These are phyloP conservation scores for Dioszegia hungarica DNA, from an alignment of 768 basidiomycete genomes.

Conservation along the genomic window DNA sequence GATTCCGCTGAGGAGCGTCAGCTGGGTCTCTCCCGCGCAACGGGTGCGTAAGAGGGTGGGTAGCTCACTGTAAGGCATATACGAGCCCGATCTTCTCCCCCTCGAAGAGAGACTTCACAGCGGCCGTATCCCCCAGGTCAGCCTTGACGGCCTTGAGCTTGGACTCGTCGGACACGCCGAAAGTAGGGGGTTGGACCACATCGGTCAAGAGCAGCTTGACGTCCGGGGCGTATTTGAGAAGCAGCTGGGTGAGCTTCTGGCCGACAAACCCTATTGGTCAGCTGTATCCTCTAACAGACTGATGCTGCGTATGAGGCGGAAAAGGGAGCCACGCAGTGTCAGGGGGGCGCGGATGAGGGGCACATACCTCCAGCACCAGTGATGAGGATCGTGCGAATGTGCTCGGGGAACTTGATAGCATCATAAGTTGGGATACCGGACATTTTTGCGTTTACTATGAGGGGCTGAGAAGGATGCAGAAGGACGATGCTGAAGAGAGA, in stretches of 20 bases:
- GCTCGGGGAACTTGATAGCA: slow-evolving; percentile 40
- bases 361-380: slow-evolving; percentile 47
- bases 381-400: slow-evolving; percentile 47
- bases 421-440: slow-evolving; percentile 31
- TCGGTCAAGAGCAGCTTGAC: slow-evolving; percentile 46
- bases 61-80: slow-evolving; percentile 38
- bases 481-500: background rate
- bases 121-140: slow-evolving; percentile 22
- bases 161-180: slow-evolving; percentile 14
- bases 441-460: slow-evolving; percentile 11
- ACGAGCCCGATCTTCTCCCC: slow-evolving; percentile 35
- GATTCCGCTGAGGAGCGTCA: slow-evolving; percentile 51
- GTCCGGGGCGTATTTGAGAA: slow-evolving; percentile 34
- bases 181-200: slow-evolving; percentile 39
- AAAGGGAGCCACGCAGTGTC: too few species aligned
- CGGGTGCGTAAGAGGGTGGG: background rate
- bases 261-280: slow-evolving; percentile 42
- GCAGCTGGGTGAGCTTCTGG: slow-evolving; percentile 40
- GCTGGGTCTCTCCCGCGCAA: background rate
- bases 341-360: too few species aligned
- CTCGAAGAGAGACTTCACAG: slow-evolving; percentile 28
- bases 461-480: background rate
- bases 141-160: slow-evolving; percentile 30
- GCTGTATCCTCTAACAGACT: background rate
- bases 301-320: background rate